Evolutionary conservation across 2,329 filamentous ascomycete species (phyloP), one percentile per base, ranked within the genome.

Genomic region (Didymella segeticola): DNA sequence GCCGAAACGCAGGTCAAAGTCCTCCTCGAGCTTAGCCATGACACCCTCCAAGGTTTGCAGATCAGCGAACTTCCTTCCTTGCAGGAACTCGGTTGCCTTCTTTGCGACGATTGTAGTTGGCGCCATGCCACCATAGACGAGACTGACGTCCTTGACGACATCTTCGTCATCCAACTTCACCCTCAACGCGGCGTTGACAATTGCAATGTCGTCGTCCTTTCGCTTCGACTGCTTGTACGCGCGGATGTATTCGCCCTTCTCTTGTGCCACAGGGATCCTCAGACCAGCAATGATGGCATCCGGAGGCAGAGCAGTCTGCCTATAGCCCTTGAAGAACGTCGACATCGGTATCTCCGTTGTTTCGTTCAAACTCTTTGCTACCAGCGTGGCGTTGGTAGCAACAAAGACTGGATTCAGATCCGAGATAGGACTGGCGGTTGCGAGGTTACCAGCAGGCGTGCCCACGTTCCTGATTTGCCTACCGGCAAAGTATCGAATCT

Each of bases 201-300:
- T 98, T 2, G 95, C 95, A 70, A 99, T 98, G 70, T 99, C 95
- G 67, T 99, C 95, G 66, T 99, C 95, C 71, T 98, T 98, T 62
- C 95, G 82, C 80, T 99, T 99, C 0, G 95, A 87, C 73, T 98
- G 93, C 76, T 99, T 99, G 77, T 97, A 98, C 1, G 93, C 88
- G 36, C 89, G 85, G 72, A 96, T 89, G 70, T 88, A 91, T 71
- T 98, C 95, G 3, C 90, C 88, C 66, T 88, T 89, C 47, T 86
- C 82, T 2, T 81, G 81, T 0, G 90, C 89, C 2, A 90, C 78
- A 0, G 95, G 95, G 37, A 99, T 91, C n/a, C 89, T 86, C 58
- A 99, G 88, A 34, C 88, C 88, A 1, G 91, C 87, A 56, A 99
- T 93, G 58, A 98, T 85, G 1, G 91, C 91, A 70, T 97, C 87